A percentile compares a stretch with the other conserved stretches of the same genome.
These are phyloP conservation scores for Gaultheria prostrata DNA, from an alignment of 148 eudicot species.

Conservation along the genomic window DNA sequence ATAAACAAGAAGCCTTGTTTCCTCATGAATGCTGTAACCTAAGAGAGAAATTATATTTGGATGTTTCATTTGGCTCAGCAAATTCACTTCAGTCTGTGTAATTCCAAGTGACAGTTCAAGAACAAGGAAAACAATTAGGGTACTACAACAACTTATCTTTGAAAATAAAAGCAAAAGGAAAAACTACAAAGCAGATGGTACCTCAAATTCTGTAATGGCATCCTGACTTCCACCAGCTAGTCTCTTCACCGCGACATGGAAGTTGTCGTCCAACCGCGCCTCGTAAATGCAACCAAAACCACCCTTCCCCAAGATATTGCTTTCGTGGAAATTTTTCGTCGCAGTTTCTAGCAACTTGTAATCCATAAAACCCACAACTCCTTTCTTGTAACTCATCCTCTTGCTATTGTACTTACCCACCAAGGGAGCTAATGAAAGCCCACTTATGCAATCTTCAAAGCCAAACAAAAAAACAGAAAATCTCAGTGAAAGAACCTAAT, in stretches of 20 bases:
- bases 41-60: slow-evolving; percentile 53
- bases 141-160: slow-evolving; percentile 7
- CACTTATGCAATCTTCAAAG: slow-evolving; percentile 27
- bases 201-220: slow-evolving; percentile 58
- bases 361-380: slow-evolving; percentile 38
- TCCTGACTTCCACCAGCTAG: slow-evolving; percentile 43
- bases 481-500: slow-evolving; percentile 9
- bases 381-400: slow-evolving; percentile 32
- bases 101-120: slow-evolving; percentile 16
- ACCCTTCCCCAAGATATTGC: slow-evolving; percentile 50
- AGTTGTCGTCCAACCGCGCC: slow-evolving; percentile 43
- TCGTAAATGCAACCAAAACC: slow-evolving; percentile 66
- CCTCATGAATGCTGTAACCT: slow-evolving; percentile 60
- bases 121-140: not conserved
- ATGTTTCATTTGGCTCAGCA: slow-evolving; percentile 58
- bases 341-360: slow-evolving; percentile 54
- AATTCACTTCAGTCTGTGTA: slow-evolving; percentile 55
- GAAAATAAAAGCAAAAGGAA: not conserved
- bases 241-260: slow-evolving; percentile 54
- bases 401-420: slow-evolving; percentile 31
- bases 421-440: slow-evolving; percentile 26
- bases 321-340: slow-evolving; percentile 42
- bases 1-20: slow-evolving; percentile 51
- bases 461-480: slow-evolving; percentile 10
- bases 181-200: slow-evolving; percentile 18